Base-by-base conservation (phyloP, 176 grass and related monocot genomes). In the Musa troglodytarum region DNA sequence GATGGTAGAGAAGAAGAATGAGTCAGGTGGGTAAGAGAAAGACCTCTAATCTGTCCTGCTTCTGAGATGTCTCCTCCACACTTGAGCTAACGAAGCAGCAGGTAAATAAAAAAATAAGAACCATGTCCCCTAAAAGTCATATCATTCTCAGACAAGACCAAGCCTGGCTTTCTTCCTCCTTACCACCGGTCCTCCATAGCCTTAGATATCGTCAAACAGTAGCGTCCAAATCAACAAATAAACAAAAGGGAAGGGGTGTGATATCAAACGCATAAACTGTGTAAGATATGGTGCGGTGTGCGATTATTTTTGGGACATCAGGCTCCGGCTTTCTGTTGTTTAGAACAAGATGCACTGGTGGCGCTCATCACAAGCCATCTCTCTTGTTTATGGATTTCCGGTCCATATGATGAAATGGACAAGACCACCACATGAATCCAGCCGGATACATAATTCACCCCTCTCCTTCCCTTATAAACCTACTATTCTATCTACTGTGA, bases 371-470 rank as follows among this genome's bases (percentile, higher is more conserved):
- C 57, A 21, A 20, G 19, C n/a, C 57, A 15, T 61, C 57, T 61
- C 57, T n/a, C 15, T 61, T 61, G 34, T 61, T 19, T 61, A 61
- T 61, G 57, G 17, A 61, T 61, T 19, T 19, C 57, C 57, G 34
- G 34, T 43, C 57, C 57, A 56, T 58, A 58, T n/a, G 52, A 54
- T 85, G 89, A 96, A 77, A 85, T 75, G 53, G 86, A 96, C 89
- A 84, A 83, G 76, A 75, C 87, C 92, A 85, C 92, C 89, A 82
- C 82, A 92, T 1, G 57, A 61, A 68, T 80, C 78, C 87, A 78
- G 69, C 88, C 82, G 80, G 77, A 89, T 85, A 68, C 81, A 85
- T 79, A 52, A 61, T 34, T 75, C 53, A 76, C 54, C 52, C 52
- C 0, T 10, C 53, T 54, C 53, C 53, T 2, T 61, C 57, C 17